phyloP scores from a whole-genome alignment of 192 early-diverging fungal species.

The Spinellus fusiger region DNA sequence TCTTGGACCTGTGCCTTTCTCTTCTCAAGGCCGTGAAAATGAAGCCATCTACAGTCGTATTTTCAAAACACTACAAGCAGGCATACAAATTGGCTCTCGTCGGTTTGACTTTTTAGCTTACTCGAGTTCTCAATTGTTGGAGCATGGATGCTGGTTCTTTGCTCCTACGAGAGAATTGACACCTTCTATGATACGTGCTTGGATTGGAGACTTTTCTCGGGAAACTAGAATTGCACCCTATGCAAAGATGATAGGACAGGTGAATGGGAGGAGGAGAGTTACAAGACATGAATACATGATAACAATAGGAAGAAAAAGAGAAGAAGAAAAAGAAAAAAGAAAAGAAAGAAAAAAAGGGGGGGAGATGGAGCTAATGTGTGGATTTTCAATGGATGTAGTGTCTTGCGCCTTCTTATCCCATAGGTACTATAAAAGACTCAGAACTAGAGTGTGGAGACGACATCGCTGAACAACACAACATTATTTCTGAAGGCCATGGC shows the following conservation, averaged over 20 bases:
- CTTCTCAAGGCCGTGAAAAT: background rate
- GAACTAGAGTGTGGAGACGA: constrained; percentile 46
- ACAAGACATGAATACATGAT: too few relatives aligned
- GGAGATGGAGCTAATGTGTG: too few relatives aligned
- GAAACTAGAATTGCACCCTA: constrained; percentile 49
- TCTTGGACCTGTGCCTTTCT: constrained; percentile 21
- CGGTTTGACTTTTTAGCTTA: constrained; percentile 53
- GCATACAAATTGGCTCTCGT: constrained; percentile 45
- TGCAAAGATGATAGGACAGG: constrained; percentile 57
- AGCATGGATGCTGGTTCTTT: constrained; percentile 65
- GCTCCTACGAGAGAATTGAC: constrained; percentile 33
- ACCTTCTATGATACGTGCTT: constrained; percentile 36
- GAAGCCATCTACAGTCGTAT: constrained; percentile 46
- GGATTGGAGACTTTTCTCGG: constrained; percentile 64
- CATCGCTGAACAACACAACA: constrained; percentile 41
- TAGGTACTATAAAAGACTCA: constrained; percentile 26
- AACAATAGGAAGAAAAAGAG: too few relatives aligned
- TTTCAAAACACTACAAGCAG: constrained; percentile 30
- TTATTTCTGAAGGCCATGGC: constrained; percentile 66
- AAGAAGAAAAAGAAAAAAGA: too few relatives aligned
- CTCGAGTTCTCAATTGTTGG: constrained; percentile 45
- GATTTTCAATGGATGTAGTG: constrained; percentile 21
- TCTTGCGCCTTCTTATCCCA: constrained; percentile 52
- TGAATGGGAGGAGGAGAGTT: background rate
- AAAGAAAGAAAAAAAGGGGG: too few relatives aligned